Evolutionary conservation across 73 alveolate species (phyloP).

Genomic region (Paramecium pentaurelia): DNA sequence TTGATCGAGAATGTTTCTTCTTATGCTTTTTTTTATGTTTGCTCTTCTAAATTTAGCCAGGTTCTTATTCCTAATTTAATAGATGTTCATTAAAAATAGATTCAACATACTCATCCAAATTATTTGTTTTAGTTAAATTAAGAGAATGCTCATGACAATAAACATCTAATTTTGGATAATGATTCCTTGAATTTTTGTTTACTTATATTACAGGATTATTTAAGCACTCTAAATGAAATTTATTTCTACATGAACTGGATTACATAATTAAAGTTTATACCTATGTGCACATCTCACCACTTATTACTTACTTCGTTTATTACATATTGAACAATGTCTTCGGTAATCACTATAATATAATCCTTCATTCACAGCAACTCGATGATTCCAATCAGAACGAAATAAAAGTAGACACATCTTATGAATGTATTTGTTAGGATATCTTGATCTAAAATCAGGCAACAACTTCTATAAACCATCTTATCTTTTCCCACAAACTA

Average conservation of each 20-base stretch:
- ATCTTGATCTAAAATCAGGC: not conserved
- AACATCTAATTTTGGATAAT: not conserved
- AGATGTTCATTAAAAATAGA: not conserved
- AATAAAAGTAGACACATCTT: not conserved
- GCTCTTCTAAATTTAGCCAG: not conserved
- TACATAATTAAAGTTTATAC: not conserved
- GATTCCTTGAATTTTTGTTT: not conserved
- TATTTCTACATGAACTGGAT: not conserved
- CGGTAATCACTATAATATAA: not conserved
- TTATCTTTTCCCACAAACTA: not conserved
- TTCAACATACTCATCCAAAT: not conserved
- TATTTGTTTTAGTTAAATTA: not conserved
- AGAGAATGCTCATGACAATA: not conserved
- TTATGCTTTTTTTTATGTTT: not conserved
- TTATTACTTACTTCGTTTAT: not conserved
- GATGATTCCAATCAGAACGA: not conserved
- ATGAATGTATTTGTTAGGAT: not conserved
- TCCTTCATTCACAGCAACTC: not conserved
- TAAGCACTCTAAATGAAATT: not conserved
- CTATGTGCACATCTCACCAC: conserved; percentile 2
- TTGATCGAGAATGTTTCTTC: not conserved
- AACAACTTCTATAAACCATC: not conserved
- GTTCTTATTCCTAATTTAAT: not conserved
- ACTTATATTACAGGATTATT: not conserved
- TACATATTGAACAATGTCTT: not conserved